Conservation (phyloP, 495 filamentous ascomycete species). For the Astrothelium subdiscretum region DNA sequence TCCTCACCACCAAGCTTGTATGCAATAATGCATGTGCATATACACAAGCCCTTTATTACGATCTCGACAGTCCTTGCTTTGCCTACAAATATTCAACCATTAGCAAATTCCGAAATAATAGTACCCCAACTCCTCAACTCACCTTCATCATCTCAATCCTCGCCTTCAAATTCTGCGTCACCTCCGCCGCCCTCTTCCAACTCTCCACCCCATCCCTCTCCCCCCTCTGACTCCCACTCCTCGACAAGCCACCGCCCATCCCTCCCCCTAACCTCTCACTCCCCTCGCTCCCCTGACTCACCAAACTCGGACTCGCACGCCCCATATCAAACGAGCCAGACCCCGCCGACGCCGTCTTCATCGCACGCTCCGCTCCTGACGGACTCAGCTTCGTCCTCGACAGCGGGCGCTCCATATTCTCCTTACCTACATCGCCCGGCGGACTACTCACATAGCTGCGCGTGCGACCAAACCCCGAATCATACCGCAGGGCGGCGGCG, state of each 20-base stretch:
- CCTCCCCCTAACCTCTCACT: constrained; percentile 20
- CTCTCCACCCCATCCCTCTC: constrained; percentile 62
- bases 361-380: constrained; percentile 18
- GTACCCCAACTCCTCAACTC: constrained; percentile 20
- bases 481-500: neutral
- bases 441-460: constrained; percentile 15
- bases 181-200: constrained; percentile 97
- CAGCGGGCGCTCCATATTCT: constrained; percentile 27
- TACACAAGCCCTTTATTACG: neutral
- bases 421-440: constrained; percentile 27
- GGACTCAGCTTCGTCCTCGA: constrained; percentile 40
- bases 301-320: constrained; percentile 9
- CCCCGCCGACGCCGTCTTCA: constrained; percentile 23
- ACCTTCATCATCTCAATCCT: constrained; percentile 88
- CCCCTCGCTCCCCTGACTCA: constrained; percentile 38
- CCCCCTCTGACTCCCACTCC: constrained; percentile 9
- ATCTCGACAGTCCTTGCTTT: constrained; percentile 5
- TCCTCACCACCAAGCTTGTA: neutral
- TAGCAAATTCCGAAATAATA: neutral
- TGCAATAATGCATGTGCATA: neutral
- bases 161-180: constrained; percentile 92
- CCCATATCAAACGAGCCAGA: constrained; percentile 19
- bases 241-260: constrained; percentile 29
- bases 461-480: neutral
- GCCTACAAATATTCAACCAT: constrained; percentile 1